phyloP scores from a whole-genome alignment of 441 rosid genomes.

The Croton laevigatus region DNA sequence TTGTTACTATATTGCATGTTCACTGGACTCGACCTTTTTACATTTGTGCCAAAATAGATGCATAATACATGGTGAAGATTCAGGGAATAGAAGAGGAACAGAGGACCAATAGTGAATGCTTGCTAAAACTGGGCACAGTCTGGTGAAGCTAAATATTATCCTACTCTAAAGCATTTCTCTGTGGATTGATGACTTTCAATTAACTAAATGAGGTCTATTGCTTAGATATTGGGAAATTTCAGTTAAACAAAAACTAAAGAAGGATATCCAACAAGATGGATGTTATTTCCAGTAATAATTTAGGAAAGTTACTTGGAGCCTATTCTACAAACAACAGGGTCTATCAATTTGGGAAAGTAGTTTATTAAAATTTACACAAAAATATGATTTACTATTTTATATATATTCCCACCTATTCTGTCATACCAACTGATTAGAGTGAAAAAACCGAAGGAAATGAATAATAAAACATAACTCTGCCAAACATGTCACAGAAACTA shows the following conservation, averaged over 20 bases:
- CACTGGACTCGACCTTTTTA: not conserved
- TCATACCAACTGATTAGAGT: conserved; percentile 1
- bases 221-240: not conserved
- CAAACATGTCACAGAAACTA: conserved; percentile 1
- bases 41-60: not conserved
- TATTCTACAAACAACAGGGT: not conserved
- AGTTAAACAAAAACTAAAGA: not conserved
- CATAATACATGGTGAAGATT: not conserved
- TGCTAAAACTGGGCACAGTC: not conserved
- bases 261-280: not conserved
- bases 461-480: not conserved
- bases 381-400: not conserved
- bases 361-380: not conserved
- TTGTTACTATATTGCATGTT: not conserved
- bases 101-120: not conserved
- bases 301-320: not conserved
- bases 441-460: not conserved
- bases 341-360: not conserved
- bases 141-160: not conserved
- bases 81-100: not conserved
- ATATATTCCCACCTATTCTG: not conserved
- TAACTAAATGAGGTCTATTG: not conserved
- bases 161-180: not conserved
- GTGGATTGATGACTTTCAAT: not conserved
- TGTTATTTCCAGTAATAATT: not conserved